A percentile compares a stretch with the other conserved stretches of the same genome.
phyloP scores from a whole-genome alignment of 2,329 filamentous ascomycete species.

The Colletotrichum horii region DNA sequence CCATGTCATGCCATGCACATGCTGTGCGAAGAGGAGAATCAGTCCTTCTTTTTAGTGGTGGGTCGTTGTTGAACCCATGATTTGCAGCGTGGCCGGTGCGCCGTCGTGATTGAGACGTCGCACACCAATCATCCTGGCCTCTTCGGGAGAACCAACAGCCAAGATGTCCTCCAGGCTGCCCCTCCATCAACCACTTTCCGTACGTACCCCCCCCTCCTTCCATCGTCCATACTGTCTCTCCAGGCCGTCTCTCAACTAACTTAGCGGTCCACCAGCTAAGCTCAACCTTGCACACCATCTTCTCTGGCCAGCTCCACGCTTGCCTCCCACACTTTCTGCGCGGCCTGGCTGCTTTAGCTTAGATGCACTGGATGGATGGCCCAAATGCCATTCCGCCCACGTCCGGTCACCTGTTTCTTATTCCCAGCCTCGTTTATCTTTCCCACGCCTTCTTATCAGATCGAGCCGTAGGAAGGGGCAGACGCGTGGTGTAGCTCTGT shows the following conservation, averaged over 20 bases:
- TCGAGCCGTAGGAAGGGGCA: neutral
- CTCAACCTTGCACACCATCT: constrained; percentile 17
- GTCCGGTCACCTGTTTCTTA: neutral
- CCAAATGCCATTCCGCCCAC: neutral
- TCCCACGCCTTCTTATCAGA: neutral
- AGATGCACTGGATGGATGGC: neutral
- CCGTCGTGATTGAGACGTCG: neutral
- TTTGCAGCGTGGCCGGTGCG: constrained; percentile 11
- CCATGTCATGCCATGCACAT: neutral
- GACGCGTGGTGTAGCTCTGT: neutral
- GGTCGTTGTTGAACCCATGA: constrained; percentile 19
- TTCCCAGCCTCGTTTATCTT: neutral
- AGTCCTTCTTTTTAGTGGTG: neutral
- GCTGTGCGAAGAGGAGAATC: neutral
- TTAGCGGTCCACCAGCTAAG: neutral
- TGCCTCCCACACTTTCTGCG: neutral
- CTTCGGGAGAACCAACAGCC: neutral
- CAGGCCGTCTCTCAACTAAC: neutral
- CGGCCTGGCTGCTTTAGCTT: neutral
- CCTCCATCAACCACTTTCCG: neutral
- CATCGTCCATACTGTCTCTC: neutral
- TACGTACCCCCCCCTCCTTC: neutral
- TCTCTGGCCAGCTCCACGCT: neutral
- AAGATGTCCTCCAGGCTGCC: neutral
- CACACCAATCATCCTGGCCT: constrained; percentile 7